These are phyloP conservation scores for Trichoderma atrobrunneum DNA, from an alignment of 2,329 filamentous ascomycete genomes.

Conservation along the genomic window DNA sequence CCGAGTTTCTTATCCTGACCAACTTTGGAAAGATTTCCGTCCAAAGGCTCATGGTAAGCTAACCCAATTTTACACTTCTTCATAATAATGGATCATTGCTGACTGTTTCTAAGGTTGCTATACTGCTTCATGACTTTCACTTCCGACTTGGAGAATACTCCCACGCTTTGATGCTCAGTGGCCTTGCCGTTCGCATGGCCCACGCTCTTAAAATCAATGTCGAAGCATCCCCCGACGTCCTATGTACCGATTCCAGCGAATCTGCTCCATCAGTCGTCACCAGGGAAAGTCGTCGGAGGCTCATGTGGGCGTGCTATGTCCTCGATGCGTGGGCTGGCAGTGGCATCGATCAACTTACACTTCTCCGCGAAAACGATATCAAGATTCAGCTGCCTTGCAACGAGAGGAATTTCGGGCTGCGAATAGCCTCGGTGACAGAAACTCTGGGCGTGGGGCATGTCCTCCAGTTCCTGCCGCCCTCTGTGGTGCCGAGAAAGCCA, in stretches of 20 bases:
- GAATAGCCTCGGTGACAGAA: slow-evolving; percentile 40
- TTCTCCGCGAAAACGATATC: slow-evolving; percentile 40
- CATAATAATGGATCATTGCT: background rate
- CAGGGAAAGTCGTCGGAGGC: slow-evolving; percentile 38
- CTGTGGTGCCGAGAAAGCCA: slow-evolving; percentile 38
- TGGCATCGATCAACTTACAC: slow-evolving; percentile 39
- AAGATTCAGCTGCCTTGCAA: slow-evolving; percentile 42
- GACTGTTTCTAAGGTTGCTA: slow-evolving; percentile 32
- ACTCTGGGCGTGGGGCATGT: slow-evolving; percentile 41
- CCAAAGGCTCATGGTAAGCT: slow-evolving; percentile 38
- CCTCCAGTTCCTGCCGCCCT: slow-evolving; percentile 39
- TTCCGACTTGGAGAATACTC: slow-evolving; percentile 40
- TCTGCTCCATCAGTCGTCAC: slow-evolving; percentile 36
- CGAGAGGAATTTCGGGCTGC: slow-evolving; percentile 42
- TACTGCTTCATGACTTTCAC: slow-evolving; percentile 41
- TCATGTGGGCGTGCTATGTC: slow-evolving; percentile 44
- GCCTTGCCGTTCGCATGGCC: slow-evolving; percentile 41
- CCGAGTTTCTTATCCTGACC: slow-evolving; percentile 36
- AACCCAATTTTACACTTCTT: background rate
- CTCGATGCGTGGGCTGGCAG: slow-evolving; percentile 41
- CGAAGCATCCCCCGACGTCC: slow-evolving; percentile 37
- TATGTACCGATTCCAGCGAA: slow-evolving; percentile 35
- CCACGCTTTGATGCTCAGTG: slow-evolving; percentile 41
- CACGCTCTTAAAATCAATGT: slow-evolving; percentile 41
- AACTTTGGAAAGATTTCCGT: slow-evolving; percentile 41